Evolutionary conservation across 2,329 filamentous ascomycete genomes (phyloP), one percentile per base, ranked within the genome.

Genomic region (Xylariaceae sp.): DNA sequence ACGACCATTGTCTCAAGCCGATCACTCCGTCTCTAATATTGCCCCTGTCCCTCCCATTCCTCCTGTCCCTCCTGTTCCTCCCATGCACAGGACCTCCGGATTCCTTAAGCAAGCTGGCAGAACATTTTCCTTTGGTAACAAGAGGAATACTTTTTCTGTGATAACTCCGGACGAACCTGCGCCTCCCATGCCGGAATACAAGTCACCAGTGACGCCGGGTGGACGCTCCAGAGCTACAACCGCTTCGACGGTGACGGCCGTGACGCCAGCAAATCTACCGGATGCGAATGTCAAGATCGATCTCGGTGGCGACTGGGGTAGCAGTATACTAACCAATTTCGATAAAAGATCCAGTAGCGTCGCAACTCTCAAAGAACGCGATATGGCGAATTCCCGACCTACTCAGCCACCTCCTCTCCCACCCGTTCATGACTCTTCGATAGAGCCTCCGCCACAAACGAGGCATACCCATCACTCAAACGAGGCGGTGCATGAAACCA

Each of bases 71-170:
- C 59, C 74, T 2, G 64, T 71, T 34, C 73, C 76, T 35, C 64
- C 72, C 32, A 64, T 73, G 27, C 71, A 76, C 31, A 83, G 80
- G 63, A 74, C 76, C 29, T 74, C 75, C 48, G 74, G 77, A 35
- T 81, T 84, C 51, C 67, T 84, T 48, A 80, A 78, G 58, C 73
- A 79, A 58, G 80, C 80, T 41, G 76, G 78, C 7, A 76, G 80
- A 48, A 83, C 81, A 0, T 83, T 83, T 61, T 83, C 81, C 2
- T 84, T 84, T 64, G 80, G 74, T 35, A 74, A 74, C 58, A 83
- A 81, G 65, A 83, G 81, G 64, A 67, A 73, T 46, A 39, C 60
- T 2, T 50, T 72, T 19, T 66, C 72, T 4, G 61, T 71, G 5
- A 65, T 70, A 39, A 68, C 73, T 11, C 65, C 68, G 9, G 68